A percentile compares a stretch with the other conserved stretches of the same genome.
Evolutionary conservation across 2,329 filamentous ascomycete species (phyloP).

Genomic region (Diplodia corticola): DNA sequence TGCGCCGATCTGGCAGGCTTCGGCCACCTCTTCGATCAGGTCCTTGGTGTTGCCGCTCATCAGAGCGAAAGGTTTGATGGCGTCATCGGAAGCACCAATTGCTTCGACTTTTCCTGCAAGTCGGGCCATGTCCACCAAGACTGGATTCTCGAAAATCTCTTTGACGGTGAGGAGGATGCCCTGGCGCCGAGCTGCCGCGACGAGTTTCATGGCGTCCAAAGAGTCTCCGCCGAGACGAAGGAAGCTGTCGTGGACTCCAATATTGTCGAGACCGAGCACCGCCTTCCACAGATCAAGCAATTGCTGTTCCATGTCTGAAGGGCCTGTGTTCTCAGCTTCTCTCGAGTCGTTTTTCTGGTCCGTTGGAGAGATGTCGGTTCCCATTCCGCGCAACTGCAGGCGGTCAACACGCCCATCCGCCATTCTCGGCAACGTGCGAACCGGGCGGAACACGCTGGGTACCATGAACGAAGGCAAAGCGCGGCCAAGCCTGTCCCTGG

Average conservation of each 20-base stretch:
- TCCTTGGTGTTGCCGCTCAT: background rate
- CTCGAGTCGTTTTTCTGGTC: constrained; percentile 26
- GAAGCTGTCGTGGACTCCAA: constrained; percentile 45
- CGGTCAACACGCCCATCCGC: constrained; percentile 26
- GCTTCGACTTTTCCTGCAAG: constrained; percentile 28
- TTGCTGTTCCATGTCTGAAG: constrained; percentile 32
- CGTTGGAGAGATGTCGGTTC: background rate
- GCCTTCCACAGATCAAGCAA: constrained; percentile 31
- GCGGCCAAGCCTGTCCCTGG: constrained; percentile 33
- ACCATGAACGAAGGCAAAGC: constrained; percentile 39
- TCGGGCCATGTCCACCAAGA: constrained; percentile 49
- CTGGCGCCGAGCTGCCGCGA: constrained; percentile 53
- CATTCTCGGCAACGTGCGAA: constrained; percentile 43
- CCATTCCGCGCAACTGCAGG: background rate
- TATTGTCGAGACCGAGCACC: constrained; percentile 33
- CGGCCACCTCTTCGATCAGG: background rate
- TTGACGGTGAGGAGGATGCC: constrained; percentile 55
- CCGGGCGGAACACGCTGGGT: constrained; percentile 36
- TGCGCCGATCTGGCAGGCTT: background rate
- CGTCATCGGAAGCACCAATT: no score
- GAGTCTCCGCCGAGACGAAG: constrained; percentile 52
- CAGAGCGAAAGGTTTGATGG: background rate
- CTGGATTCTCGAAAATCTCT: constrained; percentile 55
- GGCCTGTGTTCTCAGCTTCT: constrained; percentile 25
- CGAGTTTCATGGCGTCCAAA: constrained; percentile 51